phyloP scores from a whole-genome alignment of 345 rosid species.

The Citrus maxima region DNA sequence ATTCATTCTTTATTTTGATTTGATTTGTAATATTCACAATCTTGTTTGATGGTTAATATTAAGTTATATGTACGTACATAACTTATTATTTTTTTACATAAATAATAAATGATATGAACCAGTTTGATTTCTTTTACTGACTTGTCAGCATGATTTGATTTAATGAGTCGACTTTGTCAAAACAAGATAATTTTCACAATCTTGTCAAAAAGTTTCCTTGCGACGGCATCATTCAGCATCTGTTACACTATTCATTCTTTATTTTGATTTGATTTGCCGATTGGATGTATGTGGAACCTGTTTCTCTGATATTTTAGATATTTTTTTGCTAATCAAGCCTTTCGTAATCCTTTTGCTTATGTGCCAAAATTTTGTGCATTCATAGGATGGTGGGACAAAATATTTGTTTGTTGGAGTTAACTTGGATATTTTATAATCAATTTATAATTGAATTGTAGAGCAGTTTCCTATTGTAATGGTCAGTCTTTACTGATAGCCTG shows the following conservation, averaged over 20 bases:
- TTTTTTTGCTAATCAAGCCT: not conserved
- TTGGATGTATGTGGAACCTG: not conserved
- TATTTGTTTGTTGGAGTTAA: not conserved
- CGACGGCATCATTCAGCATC: not conserved
- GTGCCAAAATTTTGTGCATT: not conserved
- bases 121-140: not conserved
- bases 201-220: not conserved
- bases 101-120: too few relatives aligned
- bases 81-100: too few relatives aligned
- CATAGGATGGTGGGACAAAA: not conserved
- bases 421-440: not conserved
- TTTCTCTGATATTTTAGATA: not conserved
- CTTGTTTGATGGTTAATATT: too few relatives aligned
- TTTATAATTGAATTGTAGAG: not conserved
- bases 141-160: constrained; percentile 32
- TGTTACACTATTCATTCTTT: not conserved
- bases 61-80: too few relatives aligned
- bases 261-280: not conserved
- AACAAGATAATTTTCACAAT: not conserved
- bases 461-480: not conserved
- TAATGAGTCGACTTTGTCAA: not conserved
- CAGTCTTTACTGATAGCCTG: too few relatives aligned
- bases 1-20: too few relatives aligned
- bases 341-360: not conserved
- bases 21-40: too few relatives aligned